phyloP scores from a whole-genome alignment of 129 eudicot species.

The Erigeron canadensis region DNA sequence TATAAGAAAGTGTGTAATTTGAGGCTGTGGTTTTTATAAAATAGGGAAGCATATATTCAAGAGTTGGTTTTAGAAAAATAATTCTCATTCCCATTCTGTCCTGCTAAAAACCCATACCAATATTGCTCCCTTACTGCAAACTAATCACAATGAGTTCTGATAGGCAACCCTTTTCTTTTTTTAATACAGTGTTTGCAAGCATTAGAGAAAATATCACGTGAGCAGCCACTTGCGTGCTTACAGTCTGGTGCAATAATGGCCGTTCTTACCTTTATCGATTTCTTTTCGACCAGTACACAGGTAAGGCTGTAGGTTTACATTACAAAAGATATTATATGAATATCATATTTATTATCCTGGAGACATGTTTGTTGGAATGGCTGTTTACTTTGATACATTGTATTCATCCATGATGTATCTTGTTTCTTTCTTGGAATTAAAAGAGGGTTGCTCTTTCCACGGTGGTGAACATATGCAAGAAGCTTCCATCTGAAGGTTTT shows the following conservation, averaged over 20 bases:
- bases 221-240: conserved; percentile 84
- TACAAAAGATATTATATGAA: not conserved
- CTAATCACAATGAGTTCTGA: not conserved
- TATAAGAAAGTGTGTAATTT: not conserved
- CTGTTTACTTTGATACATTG: not conserved
- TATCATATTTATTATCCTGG: conserved; percentile 7
- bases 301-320: conserved; percentile 31
- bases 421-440: not conserved
- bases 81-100: no score
- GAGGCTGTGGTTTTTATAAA: not conserved
- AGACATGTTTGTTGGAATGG: not conserved
- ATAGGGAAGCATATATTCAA: not conserved
- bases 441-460: conserved; percentile 89
- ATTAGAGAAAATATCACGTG: conserved; percentile 81
- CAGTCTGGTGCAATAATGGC: conserved; percentile 89
- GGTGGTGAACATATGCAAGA: conserved; percentile 79
- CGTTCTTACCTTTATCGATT: conserved; percentile 73
- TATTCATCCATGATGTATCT: conserved; percentile 3
- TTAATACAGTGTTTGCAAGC: conserved; percentile 90
- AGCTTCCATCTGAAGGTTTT: conserved; percentile 71
- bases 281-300: conserved; percentile 91
- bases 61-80: no score
- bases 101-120: not conserved
- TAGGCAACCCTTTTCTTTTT: not conserved
- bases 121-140: not conserved